These are phyloP conservation scores for Acacia concinna DNA, from an alignment of 331 rosid species.

Conservation along the genomic window DNA sequence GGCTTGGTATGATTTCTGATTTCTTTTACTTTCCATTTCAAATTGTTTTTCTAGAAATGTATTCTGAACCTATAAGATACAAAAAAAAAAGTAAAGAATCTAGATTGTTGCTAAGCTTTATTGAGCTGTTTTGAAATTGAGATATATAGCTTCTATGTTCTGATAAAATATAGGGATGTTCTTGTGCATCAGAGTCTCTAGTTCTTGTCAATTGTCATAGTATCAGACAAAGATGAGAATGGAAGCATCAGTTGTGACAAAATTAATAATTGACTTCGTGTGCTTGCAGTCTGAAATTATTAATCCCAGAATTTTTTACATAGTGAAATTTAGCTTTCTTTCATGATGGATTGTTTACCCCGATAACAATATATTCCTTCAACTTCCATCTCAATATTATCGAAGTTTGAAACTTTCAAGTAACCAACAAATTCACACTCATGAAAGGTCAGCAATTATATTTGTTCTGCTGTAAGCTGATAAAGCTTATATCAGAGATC, in stretches of 20 bases:
- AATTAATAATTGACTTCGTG: not conserved
- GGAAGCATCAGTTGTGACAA: not conserved
- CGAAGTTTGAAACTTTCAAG: not conserved
- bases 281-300: slow-evolving; percentile 9
- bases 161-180: not conserved
- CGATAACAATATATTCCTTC: not conserved
- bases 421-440: not conserved
- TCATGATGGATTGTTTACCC: not conserved
- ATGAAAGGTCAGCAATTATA: not conserved
- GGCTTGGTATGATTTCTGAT: not conserved
- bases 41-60: not conserved
- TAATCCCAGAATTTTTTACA: not conserved
- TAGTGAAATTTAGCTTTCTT: slow-evolving; percentile 1
- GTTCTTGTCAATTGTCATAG: not conserved
- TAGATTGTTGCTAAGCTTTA: slow-evolving; percentile 5
- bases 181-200: not conserved
- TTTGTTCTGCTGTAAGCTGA: slow-evolving; percentile 1
- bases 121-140: not conserved
- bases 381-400: slow-evolving; percentile 10
- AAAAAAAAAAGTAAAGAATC: not conserved
- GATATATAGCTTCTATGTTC: not conserved
- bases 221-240: not conserved
- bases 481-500: not conserved
- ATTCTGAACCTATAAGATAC: not conserved
- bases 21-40: not conserved